phyloP scores from a whole-genome alignment of 176 grass and related monocot species.

The Carex cristatella region DNA sequence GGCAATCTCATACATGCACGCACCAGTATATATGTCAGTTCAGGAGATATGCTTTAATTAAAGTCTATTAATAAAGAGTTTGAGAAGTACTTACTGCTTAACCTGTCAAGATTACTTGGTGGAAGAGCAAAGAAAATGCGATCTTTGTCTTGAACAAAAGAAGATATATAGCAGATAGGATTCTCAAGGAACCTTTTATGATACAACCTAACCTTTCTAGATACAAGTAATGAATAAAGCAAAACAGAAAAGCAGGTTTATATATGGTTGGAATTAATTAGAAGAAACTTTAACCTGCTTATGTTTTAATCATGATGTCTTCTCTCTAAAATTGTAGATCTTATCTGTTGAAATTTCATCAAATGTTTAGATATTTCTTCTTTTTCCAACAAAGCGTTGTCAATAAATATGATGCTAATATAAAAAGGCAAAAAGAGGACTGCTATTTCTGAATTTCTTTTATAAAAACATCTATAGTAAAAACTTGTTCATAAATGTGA shows the following conservation, averaged over 20 bases:
- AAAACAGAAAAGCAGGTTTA: neutral
- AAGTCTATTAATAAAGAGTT: neutral
- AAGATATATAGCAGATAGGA: neutral
- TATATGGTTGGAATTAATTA: neutral
- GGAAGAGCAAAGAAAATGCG: neutral
- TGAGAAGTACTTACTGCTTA: neutral
- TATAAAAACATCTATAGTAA: no score
- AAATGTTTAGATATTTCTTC: neutral
- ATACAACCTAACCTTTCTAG: neutral
- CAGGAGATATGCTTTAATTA: neutral
- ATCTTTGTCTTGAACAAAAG: neutral
- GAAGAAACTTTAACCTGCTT: neutral
- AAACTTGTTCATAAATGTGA: no score
- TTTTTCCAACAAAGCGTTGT: neutral
- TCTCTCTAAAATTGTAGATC: neutral
- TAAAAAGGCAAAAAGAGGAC: neutral
- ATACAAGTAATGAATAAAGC: neutral
- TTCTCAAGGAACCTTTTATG: neutral
- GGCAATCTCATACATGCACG: neutral
- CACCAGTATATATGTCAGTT: neutral
- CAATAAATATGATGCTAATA: neutral
- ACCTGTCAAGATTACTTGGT: slow-evolving; percentile 9
- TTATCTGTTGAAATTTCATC: neutral
- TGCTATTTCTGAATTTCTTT: no score
- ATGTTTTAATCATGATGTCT: neutral